phyloP scores from a whole-genome alignment of 2,329 filamentous ascomycete species.

The Tolypocladium capitatum region DNA sequence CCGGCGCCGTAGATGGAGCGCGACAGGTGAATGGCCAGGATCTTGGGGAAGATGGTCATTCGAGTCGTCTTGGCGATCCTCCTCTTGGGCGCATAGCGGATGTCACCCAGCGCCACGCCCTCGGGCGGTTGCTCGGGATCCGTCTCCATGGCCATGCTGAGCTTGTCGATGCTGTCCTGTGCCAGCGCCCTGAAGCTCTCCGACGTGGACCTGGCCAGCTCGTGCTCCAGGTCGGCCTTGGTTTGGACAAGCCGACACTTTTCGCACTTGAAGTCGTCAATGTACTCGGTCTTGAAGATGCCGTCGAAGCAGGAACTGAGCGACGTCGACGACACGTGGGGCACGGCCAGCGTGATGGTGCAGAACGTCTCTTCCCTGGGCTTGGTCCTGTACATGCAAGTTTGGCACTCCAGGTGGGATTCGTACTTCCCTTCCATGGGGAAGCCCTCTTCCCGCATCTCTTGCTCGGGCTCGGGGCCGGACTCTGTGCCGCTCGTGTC shows the following conservation, averaged over 20 bases:
- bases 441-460: slow-evolving; percentile 50
- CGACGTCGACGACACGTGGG: slow-evolving; percentile 66
- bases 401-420: slow-evolving; percentile 88
- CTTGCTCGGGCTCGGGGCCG: slow-evolving; percentile 1
- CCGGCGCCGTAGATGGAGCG: slow-evolving; percentile 79
- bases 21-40: slow-evolving; percentile 84
- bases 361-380: slow-evolving; percentile 77
- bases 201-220: slow-evolving; percentile 41
- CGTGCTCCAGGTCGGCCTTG: slow-evolving; percentile 45
- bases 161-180: slow-evolving; percentile 45
- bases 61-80: slow-evolving; percentile 79
- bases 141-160: slow-evolving; percentile 57
- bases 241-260: slow-evolving; percentile 81
- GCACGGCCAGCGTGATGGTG: slow-evolving; percentile 83
- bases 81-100: slow-evolving; percentile 62
- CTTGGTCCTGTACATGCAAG: slow-evolving; percentile 79
- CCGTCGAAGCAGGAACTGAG: slow-evolving; percentile 84
- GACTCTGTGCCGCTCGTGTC: neutral
- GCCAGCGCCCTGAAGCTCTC: slow-evolving; percentile 37
- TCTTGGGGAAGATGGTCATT: slow-evolving; percentile 75
- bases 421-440: slow-evolving; percentile 86
- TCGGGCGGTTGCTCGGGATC: slow-evolving; percentile 70
- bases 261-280: slow-evolving; percentile 95
- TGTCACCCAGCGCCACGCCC: slow-evolving; percentile 62
- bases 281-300: slow-evolving; percentile 87